Evolutionary conservation across 495 filamentous ascomycete species (phyloP), one percentile per base, ranked within the genome.

Genomic region (Penicillium subrubescens): DNA sequence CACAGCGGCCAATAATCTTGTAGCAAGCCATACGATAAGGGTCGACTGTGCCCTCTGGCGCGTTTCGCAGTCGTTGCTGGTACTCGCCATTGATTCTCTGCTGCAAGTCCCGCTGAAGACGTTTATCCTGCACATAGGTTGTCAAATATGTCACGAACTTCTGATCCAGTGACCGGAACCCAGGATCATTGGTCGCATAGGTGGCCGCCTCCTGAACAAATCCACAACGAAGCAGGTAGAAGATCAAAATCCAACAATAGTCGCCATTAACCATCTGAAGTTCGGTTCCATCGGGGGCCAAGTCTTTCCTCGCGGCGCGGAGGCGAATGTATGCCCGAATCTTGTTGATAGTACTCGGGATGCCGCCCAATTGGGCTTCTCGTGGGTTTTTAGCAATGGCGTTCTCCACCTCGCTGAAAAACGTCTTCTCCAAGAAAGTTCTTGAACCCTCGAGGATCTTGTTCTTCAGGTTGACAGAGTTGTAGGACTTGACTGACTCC

Each of bases 11-110:
- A 68, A 98, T 89, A 60, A 99, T 87, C 77, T 98, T 98, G 84
- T 97, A 98, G 75, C 96, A 97, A 17, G 94, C 94, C 87, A 96
- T 93, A 48, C 93, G 88, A 78, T 95, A 99, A 41, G 95, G 96
- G 79, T 99, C 94, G 65, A 94, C 87, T 15, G 90, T 89, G 63
- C 93, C 89, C 59, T 96, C 92, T 12, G 92, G 91, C 11, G 92
- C 91, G 71, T 94, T 92, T 51, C 91, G 87, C 21, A 86, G 80
- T 46, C 92, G 89, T 67, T 93, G 90, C 64, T 91, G 91, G 76
- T 96, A 98, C 71, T 97, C 93, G 58, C 87, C 89, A 65, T 89
- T 91, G 75, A 97, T 96, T 43, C 90, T 89, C 65, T 92, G 89
- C 67, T 94, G 93, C 62, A 96, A 75, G 48, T 92, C 88, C 44